Evolutionary conservation across 1,139 yeast species (phyloP), one percentile per base, ranked within the genome.

Genomic region (Geotrichum bryndzae): DNA sequence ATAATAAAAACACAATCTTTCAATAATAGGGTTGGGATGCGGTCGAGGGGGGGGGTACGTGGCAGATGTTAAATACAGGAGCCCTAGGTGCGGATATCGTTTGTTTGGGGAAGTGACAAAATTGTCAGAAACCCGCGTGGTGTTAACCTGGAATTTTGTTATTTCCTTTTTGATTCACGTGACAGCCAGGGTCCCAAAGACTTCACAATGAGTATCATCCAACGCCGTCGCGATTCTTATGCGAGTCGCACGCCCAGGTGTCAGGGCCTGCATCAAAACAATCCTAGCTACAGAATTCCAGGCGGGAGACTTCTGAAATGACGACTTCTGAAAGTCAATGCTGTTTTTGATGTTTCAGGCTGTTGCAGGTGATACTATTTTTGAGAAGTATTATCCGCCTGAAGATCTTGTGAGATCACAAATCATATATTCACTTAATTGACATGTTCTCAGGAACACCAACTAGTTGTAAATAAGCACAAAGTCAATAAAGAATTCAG

Each of bases 131-230:
- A 29, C 33, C 7, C 33, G 33, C 2, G 33, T 29, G 33, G 33
- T 29, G 33, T 29, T 29, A 4, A 29, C 33, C 8, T 29, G 33
- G 1, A 6, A 29, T 29, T 27, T 29, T 29, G 33, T 8, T 29
- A 29, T 29, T 29, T 29, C 4, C 33, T 29, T 29, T 29, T 29
- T 29, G 33, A 29, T 29, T 29, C 33, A 29, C 33, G 33, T 29
- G 33, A 29, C 33, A 4, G 2, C 31, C 31, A 2, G 64, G 64
- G n/a, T 88, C 72, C 87, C 90, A 72, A 85, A 86, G 0, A 88
- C 90, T 69, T 86, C 90, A 69, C 85, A 84, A 76, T 80, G 18
- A 86, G 68, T 77, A 86, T 85, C 87, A 87, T 0, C 81, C 83
- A 57, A 79, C 73, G 2, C 72, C 57, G 5, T 65, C 67, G 23